Base-by-base conservation (phyloP, 192 early-diverging fungal species). In the Oehlia diaphana region DNA sequence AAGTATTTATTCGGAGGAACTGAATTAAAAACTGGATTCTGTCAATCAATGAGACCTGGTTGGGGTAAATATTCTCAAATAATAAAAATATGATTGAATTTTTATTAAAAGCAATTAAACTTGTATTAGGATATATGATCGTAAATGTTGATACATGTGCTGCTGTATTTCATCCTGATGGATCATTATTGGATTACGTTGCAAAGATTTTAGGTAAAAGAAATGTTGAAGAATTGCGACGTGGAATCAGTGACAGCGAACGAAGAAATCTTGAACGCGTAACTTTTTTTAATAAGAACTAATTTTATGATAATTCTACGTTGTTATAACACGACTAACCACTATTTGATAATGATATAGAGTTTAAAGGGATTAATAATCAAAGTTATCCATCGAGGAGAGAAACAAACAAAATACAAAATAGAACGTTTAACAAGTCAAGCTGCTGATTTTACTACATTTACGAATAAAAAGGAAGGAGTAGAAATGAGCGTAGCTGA, bases 381-480 rank as follows among this genome's bases (percentile, higher is more conserved):
- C 63, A 86, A 84, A 39, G 83, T 92, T 21, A 84, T 74, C 5
- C 93, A 95, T 70, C 87, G 90, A 75, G 87, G 90, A 14, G 91
- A 93, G 14, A 88, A 89, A 58, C 88, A 87, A 68, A 88, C 91
- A 62, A 95, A 92, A 82, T 93, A 92, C 82, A 89, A 93, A 13
- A 90, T 95, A 72, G 77, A 84, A 47, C 90, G 89, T 47, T 63
- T 97, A 33, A 94, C 95, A 0, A 64, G 79, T 10, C 87, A 88
- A 19, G 83, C 94, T n/a, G 92, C 95, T 2, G 87, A 89, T 68
- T 44, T 84, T 8, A 95, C 93, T 28, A 88, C 86, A 35, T 99
- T 99, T 76, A 86, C 85, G 63, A 89, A 70, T 70, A 31, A 90
- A 61, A 80, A 82, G 49, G 91, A 90, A 28, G 78, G 77, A 16